A percentile compares a stretch with the other conserved stretches of the same genome.
Evolutionary conservation across 148 eudicot genomes (phyloP).

Genomic region (Vaccinium corymbosum): DNA sequence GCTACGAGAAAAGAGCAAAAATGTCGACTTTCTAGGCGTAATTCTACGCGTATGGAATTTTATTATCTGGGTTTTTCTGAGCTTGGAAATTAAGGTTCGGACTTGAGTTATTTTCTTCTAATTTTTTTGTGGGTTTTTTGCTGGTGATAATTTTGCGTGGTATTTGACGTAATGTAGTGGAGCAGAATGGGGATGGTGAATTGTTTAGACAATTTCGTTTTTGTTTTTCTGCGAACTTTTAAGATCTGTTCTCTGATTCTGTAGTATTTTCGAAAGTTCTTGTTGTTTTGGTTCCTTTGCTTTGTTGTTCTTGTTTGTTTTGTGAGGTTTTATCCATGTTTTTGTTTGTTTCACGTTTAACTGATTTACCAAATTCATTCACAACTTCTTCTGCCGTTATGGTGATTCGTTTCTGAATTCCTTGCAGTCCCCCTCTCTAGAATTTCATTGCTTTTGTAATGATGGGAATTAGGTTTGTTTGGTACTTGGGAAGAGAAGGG

Average conservation of each 20-base stretch:
- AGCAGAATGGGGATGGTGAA: background rate
- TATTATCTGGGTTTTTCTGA: background rate
- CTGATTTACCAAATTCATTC: background rate
- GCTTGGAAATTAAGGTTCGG: background rate
- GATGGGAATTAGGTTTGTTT: background rate
- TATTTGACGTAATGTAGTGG: background rate
- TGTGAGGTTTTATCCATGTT: background rate
- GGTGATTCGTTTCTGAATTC: background rate
- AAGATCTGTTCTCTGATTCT: conserved; percentile 8
- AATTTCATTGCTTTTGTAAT: background rate
- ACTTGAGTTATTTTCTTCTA: background rate
- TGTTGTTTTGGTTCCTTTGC: background rate
- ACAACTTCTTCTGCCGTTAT: background rate
- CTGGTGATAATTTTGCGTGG: background rate
- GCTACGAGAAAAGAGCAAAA: background rate
- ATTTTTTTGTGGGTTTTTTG: background rate
- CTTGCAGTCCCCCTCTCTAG: background rate
- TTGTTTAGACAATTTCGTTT: background rate
- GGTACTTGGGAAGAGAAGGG: background rate
- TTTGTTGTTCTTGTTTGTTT: background rate
- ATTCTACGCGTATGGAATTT: background rate
- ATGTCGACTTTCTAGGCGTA: conserved; percentile 1
- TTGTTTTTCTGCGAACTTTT: background rate
- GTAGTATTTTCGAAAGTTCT: background rate
- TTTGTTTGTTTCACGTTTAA: background rate